phyloP scores from a whole-genome alignment of 176 grass and related monocot species.

The Alopecurus myosuroides region DNA sequence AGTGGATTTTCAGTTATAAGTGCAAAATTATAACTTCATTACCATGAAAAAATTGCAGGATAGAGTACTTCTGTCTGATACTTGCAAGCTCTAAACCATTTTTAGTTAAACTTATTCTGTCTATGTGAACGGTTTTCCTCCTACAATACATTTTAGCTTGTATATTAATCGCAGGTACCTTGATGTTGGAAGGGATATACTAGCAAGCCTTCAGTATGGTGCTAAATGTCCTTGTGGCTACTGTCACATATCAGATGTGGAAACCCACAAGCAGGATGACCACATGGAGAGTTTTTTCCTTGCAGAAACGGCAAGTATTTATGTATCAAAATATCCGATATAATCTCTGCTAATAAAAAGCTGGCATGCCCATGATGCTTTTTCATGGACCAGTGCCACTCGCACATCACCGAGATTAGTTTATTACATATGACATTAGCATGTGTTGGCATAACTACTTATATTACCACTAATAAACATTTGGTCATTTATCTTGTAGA shows the following conservation, averaged over 20 bases:
- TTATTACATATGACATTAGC: not conserved
- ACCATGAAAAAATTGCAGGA: not conserved
- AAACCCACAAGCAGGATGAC: slow-evolving; percentile 91
- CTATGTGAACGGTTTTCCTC: not conserved
- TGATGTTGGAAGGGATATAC: slow-evolving; percentile 82
- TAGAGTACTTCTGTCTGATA: not conserved
- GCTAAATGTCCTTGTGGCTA: slow-evolving; percentile 93
- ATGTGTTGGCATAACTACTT: not conserved
- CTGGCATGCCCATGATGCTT: not conserved
- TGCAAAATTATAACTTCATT: not conserved
- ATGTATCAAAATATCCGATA: not conserved
- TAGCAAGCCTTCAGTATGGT: slow-evolving; percentile 90
- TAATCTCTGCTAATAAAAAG: slow-evolving; percentile 11
- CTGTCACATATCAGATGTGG: slow-evolving; percentile 95
- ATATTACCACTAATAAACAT: not conserved
- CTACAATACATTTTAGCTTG: not conserved
- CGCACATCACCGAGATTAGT: not conserved
- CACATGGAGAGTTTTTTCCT: slow-evolving; percentile 99
- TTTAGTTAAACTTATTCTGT: not conserved
- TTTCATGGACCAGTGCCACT: not conserved
- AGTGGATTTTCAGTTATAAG: not conserved
- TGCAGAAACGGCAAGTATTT: slow-evolving; percentile 71
- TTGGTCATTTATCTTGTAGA: not conserved
- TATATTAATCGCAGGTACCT: slow-evolving; percentile 58
- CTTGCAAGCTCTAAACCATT: not conserved